Evolutionary conservation across 306 rosid species (phyloP), one percentile per base, ranked within the genome.

Genomic region (Vigna mungo): DNA sequence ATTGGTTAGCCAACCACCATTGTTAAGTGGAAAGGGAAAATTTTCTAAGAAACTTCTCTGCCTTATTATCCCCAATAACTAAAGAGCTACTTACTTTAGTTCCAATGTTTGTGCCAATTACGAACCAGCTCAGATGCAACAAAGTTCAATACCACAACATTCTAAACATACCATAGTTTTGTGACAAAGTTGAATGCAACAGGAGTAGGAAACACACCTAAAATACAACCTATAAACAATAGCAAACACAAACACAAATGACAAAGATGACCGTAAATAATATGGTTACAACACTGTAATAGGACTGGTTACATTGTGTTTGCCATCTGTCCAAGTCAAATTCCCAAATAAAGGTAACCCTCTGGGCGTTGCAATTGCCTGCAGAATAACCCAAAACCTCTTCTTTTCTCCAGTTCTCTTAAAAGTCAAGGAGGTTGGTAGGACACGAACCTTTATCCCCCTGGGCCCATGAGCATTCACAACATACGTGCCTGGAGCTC

Each of bases 271-370:
- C 3, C 27, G 27, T 25, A 25, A 10, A 1, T 55, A 6, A 55
- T 37, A 37, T 10, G n/a, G 3, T 21, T n/a, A 11, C 8, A 71
- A 30, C 11, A 85, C 84, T 10, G 63, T 81, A 34, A 89, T 62
- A 7, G 84, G 85, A 80, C 86, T 89, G 5, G 84, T 87, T 2
- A 89, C 93, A 30, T 0, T 23, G 49, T 85, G 91, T 62, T 74
- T 84, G 6, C 88, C 88, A 53, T 89, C 84, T 25, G 86, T 76
- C 91, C 89, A 89, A 6, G 61, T 10, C 63, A 82, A 53, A 11
- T 34, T 68, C 12, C 85, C 85, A 71, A 71, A 76, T 5, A 61
- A 2, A 17, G 71, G 41, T 3, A 66, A 5, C 1, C 46, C 61
- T 15, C 6, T 23, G 4, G 55, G 11, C 32, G n/a, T 16, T 4